Conservation (phyloP, 1,284 basidiomycete genomes). For the Ganoderma meredithae region DNA sequence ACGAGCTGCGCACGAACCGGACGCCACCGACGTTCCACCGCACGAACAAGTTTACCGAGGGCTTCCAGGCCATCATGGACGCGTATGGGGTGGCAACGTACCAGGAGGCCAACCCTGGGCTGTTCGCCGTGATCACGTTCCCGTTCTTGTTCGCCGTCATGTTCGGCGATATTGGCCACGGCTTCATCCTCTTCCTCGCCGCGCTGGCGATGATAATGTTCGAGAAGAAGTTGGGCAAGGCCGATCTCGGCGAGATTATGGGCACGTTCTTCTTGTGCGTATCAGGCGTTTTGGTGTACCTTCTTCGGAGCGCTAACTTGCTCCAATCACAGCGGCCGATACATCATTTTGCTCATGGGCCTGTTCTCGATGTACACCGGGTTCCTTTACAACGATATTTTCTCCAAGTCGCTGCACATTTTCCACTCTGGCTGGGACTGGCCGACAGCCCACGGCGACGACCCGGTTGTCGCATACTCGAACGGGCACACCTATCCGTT, state of each 20-base stretch:
- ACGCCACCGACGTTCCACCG: slow-evolving; percentile 96
- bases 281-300: slow-evolving; percentile 9
- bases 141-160: slow-evolving; percentile 99
- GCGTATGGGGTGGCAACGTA: slow-evolving; percentile 96
- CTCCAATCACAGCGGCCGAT: slow-evolving; percentile 78
- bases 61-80: slow-evolving; percentile 98
- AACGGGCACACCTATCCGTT: slow-evolving; percentile 88
- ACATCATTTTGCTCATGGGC: slow-evolving; percentile 99
- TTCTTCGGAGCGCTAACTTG: slow-evolving; percentile 15
- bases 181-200: slow-evolving; percentile 81
- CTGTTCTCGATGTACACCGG: slow-evolving; percentile 96
- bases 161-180: slow-evolving; percentile 99
- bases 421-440: slow-evolving; percentile 93
- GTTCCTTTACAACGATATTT: slow-evolving; percentile 99
- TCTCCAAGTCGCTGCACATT: slow-evolving; percentile 91
- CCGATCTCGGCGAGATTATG: slow-evolving; percentile 86
- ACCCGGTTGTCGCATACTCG: slow-evolving; percentile 57
- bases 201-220: slow-evolving; percentile 87
- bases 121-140: slow-evolving; percentile 95
- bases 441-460: slow-evolving; percentile 57
- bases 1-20: slow-evolving; percentile 90
- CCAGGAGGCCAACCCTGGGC: slow-evolving; percentile 97
- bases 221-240: slow-evolving; percentile 84
- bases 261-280: slow-evolving; percentile 94
- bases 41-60: slow-evolving; percentile 97